Evolutionary conservation across 164 flowering plant species (phyloP), one percentile per base, ranked within the genome.

Genomic region (Magnolia sinica): DNA sequence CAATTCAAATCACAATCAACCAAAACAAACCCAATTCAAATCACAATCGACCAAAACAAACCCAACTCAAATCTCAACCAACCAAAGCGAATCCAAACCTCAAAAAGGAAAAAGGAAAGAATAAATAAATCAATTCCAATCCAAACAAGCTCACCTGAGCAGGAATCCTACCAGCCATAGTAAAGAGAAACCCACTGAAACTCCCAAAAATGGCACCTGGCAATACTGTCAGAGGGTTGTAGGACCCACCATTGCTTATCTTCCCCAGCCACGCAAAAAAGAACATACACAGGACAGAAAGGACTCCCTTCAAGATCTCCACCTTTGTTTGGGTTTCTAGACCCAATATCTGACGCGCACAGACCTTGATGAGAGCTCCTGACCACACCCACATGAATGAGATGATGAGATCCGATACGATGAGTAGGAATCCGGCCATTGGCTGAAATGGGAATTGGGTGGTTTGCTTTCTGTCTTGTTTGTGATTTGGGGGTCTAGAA

Each of bases 341-440:
- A 31, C 87, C 91, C 16, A 90, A 50, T 74, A 82, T 24, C 64
- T 77, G 74, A 80, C 50, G 61, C 4, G 87, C 92, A 24, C 89
- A 82, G 11, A 89, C 14, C 85, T 88, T 88, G 45, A 82, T 81
- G 64, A 88, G 65, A 66, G 80, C 84, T 45, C 91, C 88, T 7
- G 94, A 85, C 84, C 91, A 92, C 20, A 91, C 90, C 97, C 97
- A 92, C 92, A 88, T 83, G 82, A 90, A 87, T 0, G 97, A 89
- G 3, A 87, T 18, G 16, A 84, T 31, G 76, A 89, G 86, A 87
- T 91, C 97, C 7, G 79, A 81, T 7, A 82, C 52, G 10, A 89
- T 29, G 82, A 88, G 64, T 2, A 70, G 64, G 50, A 72, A 27
- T 64, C 64, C 22, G 16, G 74, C 83, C 84, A 79, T 83, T 68